Evolutionary conservation across 2,329 filamentous ascomycete genomes (phyloP).

Genomic region (Claviceps capensis): DNA sequence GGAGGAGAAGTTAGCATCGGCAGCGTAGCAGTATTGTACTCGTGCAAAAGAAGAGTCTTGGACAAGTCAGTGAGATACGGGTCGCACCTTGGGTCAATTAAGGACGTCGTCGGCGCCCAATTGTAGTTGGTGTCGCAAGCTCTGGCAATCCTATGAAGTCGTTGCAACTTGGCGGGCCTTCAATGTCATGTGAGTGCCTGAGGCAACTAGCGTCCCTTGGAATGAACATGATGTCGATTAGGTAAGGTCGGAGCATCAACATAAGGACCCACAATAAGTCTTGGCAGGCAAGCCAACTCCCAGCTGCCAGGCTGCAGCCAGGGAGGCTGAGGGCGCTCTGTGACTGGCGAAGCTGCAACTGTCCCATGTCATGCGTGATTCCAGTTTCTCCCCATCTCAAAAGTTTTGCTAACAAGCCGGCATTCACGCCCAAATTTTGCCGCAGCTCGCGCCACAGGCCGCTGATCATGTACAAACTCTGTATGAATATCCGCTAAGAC

Average conservation of each 20-base stretch:
- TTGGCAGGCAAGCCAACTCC: neutral
- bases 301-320: neutral
- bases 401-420: conserved; percentile 38
- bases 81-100: conserved; percentile 15
- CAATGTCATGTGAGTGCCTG: conserved; percentile 15
- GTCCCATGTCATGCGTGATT: conserved; percentile 8
- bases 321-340: neutral
- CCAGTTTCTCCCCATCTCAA: conserved; percentile 22
- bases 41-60: neutral
- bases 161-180: neutral
- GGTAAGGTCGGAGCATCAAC: neutral
- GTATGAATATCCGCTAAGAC: conserved; percentile 29
- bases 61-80: neutral
- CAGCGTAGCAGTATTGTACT: neutral
- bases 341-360: conserved; percentile 1
- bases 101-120: conserved; percentile 20
- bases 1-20: conserved; percentile 2
- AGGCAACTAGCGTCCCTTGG: conserved; percentile 13
- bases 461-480: conserved; percentile 43
- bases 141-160: neutral
- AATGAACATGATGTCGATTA: neutral
- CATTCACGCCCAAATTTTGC: conserved; percentile 29
- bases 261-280: neutral
- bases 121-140: conserved; percentile 17
- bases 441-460: conserved; percentile 30